Evolutionary conservation across 192 early-diverging fungal species (phyloP), one percentile per base, ranked within the genome.

Genomic region (Coemansia asiatica): DNA sequence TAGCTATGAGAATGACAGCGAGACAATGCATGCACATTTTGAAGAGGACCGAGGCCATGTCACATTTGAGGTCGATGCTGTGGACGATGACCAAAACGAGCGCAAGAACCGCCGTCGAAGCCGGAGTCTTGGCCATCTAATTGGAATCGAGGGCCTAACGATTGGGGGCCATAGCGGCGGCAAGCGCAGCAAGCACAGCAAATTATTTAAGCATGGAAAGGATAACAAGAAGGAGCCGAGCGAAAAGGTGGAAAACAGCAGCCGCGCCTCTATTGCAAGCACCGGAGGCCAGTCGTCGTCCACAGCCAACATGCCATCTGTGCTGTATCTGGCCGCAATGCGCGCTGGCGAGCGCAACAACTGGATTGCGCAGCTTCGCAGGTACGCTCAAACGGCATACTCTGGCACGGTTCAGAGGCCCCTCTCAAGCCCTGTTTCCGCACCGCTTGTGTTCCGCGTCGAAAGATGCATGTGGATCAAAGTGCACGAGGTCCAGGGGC

Each of bases 401-500:
- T 61, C 59, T 5, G 66, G 60, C 23, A 13, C 66, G 23, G 36
- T 70, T 10, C 61, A 61, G 13, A 50, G 28, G 9, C 61, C 63
- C 16, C 22, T 51, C 2, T 9, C 35, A 1, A 58, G 54, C 28
- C 33, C 55, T 7, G 26, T 31, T 2, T 35, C 35, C 4, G n/a
- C 59, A 4, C 62, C 71, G 8, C 58, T 77, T 26, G 61, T 18
- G 16, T 70, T 53, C 56, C 71, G 81, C 25, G 56, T 78, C 12
- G 75, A 75, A 40, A 68, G 81, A 22, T 62, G 66, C 38, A 55
- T 83, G 56, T 78, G 81, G 81, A 63, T 83, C 27, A 69, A 67
- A 19, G 35, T 83, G 18, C 61, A 61, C 27, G 68, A 72, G 56
- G 57, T 67, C 40, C 66, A 72, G 19, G 69, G 67, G 0, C 59